A percentile compares a stretch with the other conserved stretches of the same genome.
Conservation (phyloP, 192 early-diverging fungal genomes). For the Funneliformis mosseae region DNA sequence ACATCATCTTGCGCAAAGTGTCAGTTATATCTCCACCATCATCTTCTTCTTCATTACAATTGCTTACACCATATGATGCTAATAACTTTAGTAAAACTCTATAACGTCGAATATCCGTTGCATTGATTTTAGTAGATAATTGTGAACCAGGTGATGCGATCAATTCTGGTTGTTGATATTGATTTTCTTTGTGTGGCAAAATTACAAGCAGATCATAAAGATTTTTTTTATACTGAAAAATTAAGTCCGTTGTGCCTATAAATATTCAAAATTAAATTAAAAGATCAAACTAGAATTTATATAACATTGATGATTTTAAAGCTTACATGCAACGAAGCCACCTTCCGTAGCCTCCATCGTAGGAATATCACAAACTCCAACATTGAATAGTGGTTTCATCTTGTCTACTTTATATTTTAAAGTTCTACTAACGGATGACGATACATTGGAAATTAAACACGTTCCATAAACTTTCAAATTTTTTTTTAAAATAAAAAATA, state of each 20-base stretch:
- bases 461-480: conserved; percentile 46
- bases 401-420: conserved; percentile 29
- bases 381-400: conserved; percentile 45
- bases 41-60: neutral
- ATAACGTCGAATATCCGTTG: conserved; percentile 48
- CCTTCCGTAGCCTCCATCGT: conserved; percentile 36
- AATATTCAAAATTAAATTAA: neutral
- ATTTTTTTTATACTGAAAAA: conserved; percentile 49
- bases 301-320: neutral
- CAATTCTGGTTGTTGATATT: neutral
- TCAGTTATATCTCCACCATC: conserved; percentile 43
- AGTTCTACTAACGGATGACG: conserved; percentile 23
- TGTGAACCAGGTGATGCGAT: conserved; percentile 30
- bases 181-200: conserved; percentile 29
- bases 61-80: conserved; percentile 19
- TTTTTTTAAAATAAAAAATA: neutral
- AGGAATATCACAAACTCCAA: conserved; percentile 55
- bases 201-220: conserved; percentile 53
- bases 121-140: conserved; percentile 26
- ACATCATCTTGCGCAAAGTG: conserved; percentile 44
- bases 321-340: conserved; percentile 56
- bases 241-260: conserved; percentile 54
- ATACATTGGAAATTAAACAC: conserved; percentile 48
- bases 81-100: conserved; percentile 45
- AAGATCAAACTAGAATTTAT: neutral